Conservation (phyloP, 768 basidiomycete species). For the Dictyophora rubrovolvata region DNA sequence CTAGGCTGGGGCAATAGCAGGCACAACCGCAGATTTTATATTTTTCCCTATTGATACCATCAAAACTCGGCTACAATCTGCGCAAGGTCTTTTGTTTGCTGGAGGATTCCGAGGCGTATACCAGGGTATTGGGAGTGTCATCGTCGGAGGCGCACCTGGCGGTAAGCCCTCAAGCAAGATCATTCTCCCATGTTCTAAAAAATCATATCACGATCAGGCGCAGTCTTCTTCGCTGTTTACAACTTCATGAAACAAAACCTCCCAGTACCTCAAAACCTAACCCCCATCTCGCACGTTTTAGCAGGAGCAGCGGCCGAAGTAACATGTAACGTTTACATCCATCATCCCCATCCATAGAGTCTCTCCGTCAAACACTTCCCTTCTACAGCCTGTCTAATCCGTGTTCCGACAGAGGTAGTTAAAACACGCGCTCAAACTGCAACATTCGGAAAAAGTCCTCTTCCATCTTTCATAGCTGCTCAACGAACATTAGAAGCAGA, state of each 20-base stretch:
- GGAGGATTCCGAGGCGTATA: slow-evolving; percentile 90
- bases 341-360: neutral
- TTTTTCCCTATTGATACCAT: slow-evolving; percentile 97
- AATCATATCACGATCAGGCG: slow-evolving; percentile 43
- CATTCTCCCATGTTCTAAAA: neutral
- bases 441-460: slow-evolving; percentile 44
- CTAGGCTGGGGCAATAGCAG: slow-evolving; percentile 84
- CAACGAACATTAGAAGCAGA: slow-evolving; percentile 45
- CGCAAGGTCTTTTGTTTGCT: slow-evolving; percentile 71
- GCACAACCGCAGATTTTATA: slow-evolving; percentile 85
- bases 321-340: slow-evolving; percentile 22
- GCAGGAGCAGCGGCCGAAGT: slow-evolving; percentile 44
- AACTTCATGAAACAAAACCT: slow-evolving; percentile 72
- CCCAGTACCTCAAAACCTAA: slow-evolving; percentile 49
- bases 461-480: slow-evolving; percentile 53
- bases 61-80: slow-evolving; percentile 89
- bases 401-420: slow-evolving; percentile 93
- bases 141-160: slow-evolving; percentile 94
- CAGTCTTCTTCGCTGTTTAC: slow-evolving; percentile 91
- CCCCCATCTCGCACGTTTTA: slow-evolving; percentile 54
- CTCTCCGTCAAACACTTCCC: neutral
- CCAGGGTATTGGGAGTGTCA: slow-evolving; percentile 87
- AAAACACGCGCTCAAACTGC: slow-evolving; percentile 89
- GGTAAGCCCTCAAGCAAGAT: slow-evolving; percentile 37
- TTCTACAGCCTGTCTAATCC: slow-evolving; percentile 69